Conservation (phyloP, 2,329 filamentous ascomycete species). For the Paecilomyces sp. region DNA sequence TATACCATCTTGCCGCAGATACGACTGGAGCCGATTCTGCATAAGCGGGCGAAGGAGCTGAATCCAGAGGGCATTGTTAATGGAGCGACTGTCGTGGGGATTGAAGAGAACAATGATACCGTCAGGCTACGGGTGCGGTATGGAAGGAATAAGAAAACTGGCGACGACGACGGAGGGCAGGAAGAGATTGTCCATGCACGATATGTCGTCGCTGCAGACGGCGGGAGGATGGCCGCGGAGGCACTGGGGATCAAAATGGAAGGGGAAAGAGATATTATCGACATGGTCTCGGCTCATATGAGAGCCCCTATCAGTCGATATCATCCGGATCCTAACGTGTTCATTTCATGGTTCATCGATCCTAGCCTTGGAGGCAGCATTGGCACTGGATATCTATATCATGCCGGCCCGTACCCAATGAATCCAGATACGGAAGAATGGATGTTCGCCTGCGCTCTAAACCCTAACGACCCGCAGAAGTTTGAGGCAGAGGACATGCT, state of each 20-base stretch:
- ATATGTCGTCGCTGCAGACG: conserved; percentile 27
- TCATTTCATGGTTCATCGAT: conserved; percentile 30
- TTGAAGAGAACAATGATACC: conserved; percentile 13
- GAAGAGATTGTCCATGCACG: conserved; percentile 11
- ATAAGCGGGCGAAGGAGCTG: conserved; percentile 18
- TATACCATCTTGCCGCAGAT: conserved; percentile 29
- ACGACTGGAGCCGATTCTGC: conserved; percentile 28
- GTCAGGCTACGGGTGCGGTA: conserved; percentile 13
- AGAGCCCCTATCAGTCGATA: conserved; percentile 16
- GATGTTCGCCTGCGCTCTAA: conserved; percentile 21
- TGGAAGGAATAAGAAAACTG: not conserved
- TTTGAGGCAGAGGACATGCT: conserved; percentile 17
- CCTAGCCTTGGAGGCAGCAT: conserved; percentile 26
- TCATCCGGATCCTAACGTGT: conserved; percentile 21
- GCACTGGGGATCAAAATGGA: conserved; percentile 20
- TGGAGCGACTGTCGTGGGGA: conserved; percentile 15
- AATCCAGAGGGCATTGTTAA: conserved; percentile 22
- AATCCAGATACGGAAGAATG: conserved; percentile 22
- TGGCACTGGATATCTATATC: conserved; percentile 26
- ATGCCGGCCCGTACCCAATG: conserved; percentile 25
- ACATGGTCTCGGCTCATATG: conserved; percentile 28
- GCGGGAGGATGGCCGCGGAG: conserved; percentile 21
- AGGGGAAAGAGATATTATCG: conserved; percentile 23
- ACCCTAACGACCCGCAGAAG: conserved; percentile 13
- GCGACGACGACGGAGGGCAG: conserved; percentile 1